Evolutionary conservation across 1,284 basidiomycete species (phyloP).

Genomic region (Veloboletus limbatus): DNA sequence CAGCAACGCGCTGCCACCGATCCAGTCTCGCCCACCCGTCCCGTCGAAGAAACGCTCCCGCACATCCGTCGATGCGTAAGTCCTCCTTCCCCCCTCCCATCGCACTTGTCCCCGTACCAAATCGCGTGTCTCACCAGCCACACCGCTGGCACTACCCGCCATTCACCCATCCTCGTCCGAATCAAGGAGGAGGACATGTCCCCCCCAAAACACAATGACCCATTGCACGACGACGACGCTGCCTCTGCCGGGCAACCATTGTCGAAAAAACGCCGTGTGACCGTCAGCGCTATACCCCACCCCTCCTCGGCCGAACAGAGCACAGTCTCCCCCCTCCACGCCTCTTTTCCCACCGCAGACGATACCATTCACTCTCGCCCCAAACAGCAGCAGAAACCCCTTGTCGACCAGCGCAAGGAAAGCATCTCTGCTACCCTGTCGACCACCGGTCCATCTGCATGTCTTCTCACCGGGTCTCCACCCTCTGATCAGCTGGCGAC

Average conservation of each 20-base stretch:
- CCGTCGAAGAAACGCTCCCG: slow-evolving; percentile 44
- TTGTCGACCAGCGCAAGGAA: slow-evolving; percentile 65
- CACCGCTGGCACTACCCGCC: slow-evolving; percentile 33
- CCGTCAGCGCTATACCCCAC: slow-evolving; percentile 58
- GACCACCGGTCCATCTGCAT: slow-evolving; percentile 15
- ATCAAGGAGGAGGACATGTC: slow-evolving; percentile 61
- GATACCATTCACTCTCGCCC: slow-evolving; percentile 56
- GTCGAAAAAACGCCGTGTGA: slow-evolving; percentile 72
- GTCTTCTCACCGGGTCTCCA: slow-evolving; percentile 22
- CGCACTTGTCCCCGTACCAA: slow-evolving; percentile 25
- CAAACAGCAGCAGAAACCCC: slow-evolving; percentile 67
- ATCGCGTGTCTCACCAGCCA: slow-evolving; percentile 25
- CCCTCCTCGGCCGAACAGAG: slow-evolving; percentile 43
- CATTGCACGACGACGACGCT: slow-evolving; percentile 33
- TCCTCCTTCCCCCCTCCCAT: too few species aligned
- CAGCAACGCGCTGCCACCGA: slow-evolving; percentile 61
- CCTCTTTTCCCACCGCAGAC: slow-evolving; percentile 60
- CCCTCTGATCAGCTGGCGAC: slow-evolving; percentile 32
- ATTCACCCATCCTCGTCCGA: slow-evolving; percentile 46
- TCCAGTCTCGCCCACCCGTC: slow-evolving; percentile 44
- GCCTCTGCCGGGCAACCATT: slow-evolving; percentile 43
- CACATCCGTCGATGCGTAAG: too few species aligned
- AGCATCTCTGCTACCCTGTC: slow-evolving; percentile 49
- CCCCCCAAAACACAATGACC: slow-evolving; percentile 21
- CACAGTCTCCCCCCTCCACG: slow-evolving; percentile 58